These are phyloP conservation scores for Aspergillus diversus DNA, from an alignment of 495 filamentous ascomycete species.

Conservation along the genomic window DNA sequence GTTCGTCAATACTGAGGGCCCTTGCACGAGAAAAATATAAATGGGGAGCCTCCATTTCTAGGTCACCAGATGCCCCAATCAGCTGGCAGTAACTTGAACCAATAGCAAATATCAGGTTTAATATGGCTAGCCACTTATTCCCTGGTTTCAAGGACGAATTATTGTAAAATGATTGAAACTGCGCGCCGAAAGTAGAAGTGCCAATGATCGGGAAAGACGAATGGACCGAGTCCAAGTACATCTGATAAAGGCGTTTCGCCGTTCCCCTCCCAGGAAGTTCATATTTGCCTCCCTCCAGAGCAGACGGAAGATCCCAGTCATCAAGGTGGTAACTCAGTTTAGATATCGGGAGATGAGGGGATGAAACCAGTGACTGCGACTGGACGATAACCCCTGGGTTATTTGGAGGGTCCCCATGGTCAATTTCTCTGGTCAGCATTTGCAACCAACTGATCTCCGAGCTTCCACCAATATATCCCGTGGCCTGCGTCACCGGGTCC, in stretches of 20 bases:
- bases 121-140: constrained; percentile 57
- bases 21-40: constrained; percentile 60
- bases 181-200: constrained; percentile 54
- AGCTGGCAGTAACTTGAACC: constrained; percentile 55
- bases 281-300: constrained; percentile 49
- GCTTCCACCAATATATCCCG: constrained; percentile 62
- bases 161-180: constrained; percentile 52
- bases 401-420: constrained; percentile 31
- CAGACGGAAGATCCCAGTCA: constrained; percentile 50
- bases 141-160: constrained; percentile 42
- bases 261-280: constrained; percentile 52
- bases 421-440: constrained; percentile 42
- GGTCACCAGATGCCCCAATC: constrained; percentile 45
- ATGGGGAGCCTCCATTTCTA: constrained; percentile 54
- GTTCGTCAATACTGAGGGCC: constrained; percentile 53
- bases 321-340: constrained; percentile 54
- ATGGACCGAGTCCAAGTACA: constrained; percentile 63
- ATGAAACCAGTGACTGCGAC: constrained; percentile 34
- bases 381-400: constrained; percentile 25
- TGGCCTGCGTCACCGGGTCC: constrained; percentile 48
- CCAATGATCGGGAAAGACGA: constrained; percentile 63
- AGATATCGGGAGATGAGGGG: constrained; percentile 34
- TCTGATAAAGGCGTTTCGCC: constrained; percentile 58
- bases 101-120: constrained; percentile 69
- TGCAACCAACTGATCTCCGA: constrained; percentile 65